phyloP scores from a whole-genome alignment of 1,139 yeast genomes.

The Yamadazyma membranifaciens region DNA sequence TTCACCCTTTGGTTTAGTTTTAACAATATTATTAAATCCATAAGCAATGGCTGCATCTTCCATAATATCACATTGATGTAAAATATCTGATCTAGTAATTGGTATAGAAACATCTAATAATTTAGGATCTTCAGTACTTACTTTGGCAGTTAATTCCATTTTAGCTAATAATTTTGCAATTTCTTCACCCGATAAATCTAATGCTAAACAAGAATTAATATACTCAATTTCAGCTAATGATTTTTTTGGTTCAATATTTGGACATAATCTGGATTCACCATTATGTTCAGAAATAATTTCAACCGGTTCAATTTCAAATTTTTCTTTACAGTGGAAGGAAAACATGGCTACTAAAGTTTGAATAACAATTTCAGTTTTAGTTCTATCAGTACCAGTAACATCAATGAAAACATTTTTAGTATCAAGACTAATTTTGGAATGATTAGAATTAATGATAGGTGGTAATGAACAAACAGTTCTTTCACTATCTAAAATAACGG shows the following conservation, averaged over 20 bases:
- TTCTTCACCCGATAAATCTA: constrained; percentile 65
- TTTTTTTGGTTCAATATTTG: constrained; percentile 65
- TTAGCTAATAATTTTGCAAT: constrained; percentile 67
- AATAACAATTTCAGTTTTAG: constrained; percentile 88
- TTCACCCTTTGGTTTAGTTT: constrained; percentile 77
- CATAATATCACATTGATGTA: constrained; percentile 98
- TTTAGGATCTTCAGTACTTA: constrained; percentile 47
- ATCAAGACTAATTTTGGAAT: constrained; percentile 79
- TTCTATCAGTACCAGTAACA: constrained; percentile 91
- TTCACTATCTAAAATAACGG: constrained; percentile 79
- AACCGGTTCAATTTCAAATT: constrained; percentile 86
- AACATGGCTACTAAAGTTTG: constrained; percentile 96
- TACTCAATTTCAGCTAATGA: constrained; percentile 78
- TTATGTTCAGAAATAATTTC: constrained; percentile 83
- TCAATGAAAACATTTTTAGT: constrained; percentile 91
- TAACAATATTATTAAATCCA: constrained; percentile 86
- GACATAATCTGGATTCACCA: constrained; percentile 71
- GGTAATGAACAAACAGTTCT: constrained; percentile 89
- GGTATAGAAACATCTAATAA: constrained; percentile 75
- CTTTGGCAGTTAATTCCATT: constrained; percentile 75
- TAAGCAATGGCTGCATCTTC: constrained; percentile 98
- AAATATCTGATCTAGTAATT: constrained; percentile 90
- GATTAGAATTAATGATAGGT: constrained; percentile 93
- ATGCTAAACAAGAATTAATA: constrained; percentile 90
- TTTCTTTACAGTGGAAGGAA: constrained; percentile 75